These are phyloP conservation scores for Thielaviopsis musarum DNA, from an alignment of 2,329 filamentous ascomycete genomes.

Conservation along the genomic window DNA sequence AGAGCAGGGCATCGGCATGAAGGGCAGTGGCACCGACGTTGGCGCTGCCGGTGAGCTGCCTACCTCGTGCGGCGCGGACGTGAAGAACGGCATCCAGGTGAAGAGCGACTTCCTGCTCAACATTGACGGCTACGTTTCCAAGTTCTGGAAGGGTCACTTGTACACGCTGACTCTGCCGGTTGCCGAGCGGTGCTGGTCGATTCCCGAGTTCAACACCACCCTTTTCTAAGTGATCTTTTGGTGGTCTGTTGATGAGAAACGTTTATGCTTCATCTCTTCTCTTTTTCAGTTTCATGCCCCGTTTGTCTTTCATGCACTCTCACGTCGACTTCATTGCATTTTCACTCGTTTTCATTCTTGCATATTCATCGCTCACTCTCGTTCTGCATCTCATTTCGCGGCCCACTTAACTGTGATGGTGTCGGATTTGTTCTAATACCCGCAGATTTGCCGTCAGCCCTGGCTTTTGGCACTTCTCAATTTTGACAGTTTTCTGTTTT, in stretches of 20 bases:
- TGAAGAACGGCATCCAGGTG: background rate
- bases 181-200: background rate
- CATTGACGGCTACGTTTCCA: background rate
- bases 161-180: background rate
- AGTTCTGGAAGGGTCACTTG: background rate
- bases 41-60: background rate
- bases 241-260: no score
- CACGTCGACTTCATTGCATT: background rate
- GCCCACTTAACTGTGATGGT: background rate
- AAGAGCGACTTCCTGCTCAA: background rate
- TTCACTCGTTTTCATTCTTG: background rate
- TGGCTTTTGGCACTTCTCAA: background rate
- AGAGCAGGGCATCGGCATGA: slow-evolving; percentile 14
- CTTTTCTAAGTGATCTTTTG: background rate
- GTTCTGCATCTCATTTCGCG: background rate
- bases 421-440: background rate
- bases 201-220: background rate
- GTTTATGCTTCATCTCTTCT: background rate
- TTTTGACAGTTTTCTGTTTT: background rate
- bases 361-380: background rate
- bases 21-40: background rate
- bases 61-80: background rate
- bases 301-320: background rate
- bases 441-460: background rate
- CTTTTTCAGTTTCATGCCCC: background rate